Percentiles rank a stretch among this genome's conserved stretches.
phyloP scores from a whole-genome alignment of 164 flowering plant species.

The Akebia trifoliata region DNA sequence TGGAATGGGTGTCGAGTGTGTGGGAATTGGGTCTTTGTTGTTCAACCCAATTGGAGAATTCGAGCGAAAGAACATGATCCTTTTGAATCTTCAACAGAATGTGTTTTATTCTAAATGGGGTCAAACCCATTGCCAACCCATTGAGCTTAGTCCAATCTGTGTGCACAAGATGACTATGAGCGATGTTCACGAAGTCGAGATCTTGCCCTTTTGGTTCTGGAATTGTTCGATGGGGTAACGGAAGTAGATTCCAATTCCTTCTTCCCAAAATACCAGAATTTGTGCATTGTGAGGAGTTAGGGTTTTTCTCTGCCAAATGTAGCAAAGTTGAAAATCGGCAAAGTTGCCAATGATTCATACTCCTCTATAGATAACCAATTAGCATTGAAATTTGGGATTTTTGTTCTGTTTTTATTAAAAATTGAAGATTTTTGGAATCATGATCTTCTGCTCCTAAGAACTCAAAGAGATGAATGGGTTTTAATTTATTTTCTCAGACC shows the following conservation, averaged over 20 bases:
- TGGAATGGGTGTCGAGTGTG: slow-evolving; percentile 53
- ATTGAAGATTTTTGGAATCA: background rate
- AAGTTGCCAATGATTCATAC: slow-evolving; percentile 6
- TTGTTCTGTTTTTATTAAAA: background rate
- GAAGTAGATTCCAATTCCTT: slow-evolving; percentile 35
- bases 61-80: slow-evolving; percentile 68
- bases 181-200: slow-evolving; percentile 77
- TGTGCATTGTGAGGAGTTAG: slow-evolving; percentile 11
- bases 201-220: slow-evolving; percentile 80
- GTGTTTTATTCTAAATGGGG: slow-evolving; percentile 62
- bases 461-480: background rate
- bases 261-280: slow-evolving; percentile 12
- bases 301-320: slow-evolving; percentile 3
- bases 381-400: background rate
- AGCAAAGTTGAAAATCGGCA: slow-evolving; percentile 23
- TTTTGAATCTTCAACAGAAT: slow-evolving; percentile 55
- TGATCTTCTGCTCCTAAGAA: background rate
- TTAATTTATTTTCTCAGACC: background rate
- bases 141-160: slow-evolving; percentile 70
- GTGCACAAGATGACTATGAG: slow-evolving; percentile 70
- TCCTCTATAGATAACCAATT: background rate
- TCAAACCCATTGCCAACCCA: slow-evolving; percentile 35
- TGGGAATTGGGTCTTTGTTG: slow-evolving; percentile 34
- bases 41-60: slow-evolving; percentile 70
- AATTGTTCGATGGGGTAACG: slow-evolving; percentile 63